Conservation (phyloP, 768 basidiomycete species). For the Boletellus emodensis region DNA sequence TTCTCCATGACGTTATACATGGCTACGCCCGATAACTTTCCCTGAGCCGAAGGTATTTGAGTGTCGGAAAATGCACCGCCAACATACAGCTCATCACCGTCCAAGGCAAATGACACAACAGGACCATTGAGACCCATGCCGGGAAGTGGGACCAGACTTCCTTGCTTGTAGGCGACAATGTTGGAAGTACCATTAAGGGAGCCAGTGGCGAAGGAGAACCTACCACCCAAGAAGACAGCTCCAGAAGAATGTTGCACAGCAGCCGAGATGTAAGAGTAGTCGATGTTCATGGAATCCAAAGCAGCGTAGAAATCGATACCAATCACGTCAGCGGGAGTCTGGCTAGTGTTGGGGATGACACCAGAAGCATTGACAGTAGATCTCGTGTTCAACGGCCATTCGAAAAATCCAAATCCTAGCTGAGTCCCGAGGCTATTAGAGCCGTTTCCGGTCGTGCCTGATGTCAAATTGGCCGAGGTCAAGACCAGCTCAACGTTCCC, state of each 20-base stretch:
- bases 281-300: conserved; percentile 45
- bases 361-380: conserved; percentile 54
- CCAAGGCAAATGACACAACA: conserved; percentile 63
- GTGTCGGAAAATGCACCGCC: conserved; percentile 88
- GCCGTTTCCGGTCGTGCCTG: conserved; percentile 25
- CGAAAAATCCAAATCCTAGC: conserved; percentile 79
- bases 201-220: conserved; percentile 60
- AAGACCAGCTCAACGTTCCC: conserved; percentile 80
- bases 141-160: conserved; percentile 49
- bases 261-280: conserved; percentile 43
- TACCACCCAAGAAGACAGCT: conserved; percentile 69
- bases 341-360: conserved; percentile 59
- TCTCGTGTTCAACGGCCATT: conserved; percentile 65
- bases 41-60: conserved; percentile 45
- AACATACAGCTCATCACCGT: conserved; percentile 66
- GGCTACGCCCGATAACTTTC: conserved; percentile 57
- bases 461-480: conserved; percentile 51
- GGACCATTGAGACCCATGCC: conserved; percentile 75
- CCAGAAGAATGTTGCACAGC: conserved; percentile 66
- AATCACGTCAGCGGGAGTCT: conserved; percentile 63
- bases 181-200: conserved; percentile 58
- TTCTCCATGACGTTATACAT: conserved; percentile 64
- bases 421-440: conserved; percentile 34
- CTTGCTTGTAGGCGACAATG: conserved; percentile 65
- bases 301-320: conserved; percentile 60